These are phyloP conservation scores for Podospora bellae-mahoneyi DNA, from an alignment of 495 filamentous ascomycete species.

Conservation along the genomic window DNA sequence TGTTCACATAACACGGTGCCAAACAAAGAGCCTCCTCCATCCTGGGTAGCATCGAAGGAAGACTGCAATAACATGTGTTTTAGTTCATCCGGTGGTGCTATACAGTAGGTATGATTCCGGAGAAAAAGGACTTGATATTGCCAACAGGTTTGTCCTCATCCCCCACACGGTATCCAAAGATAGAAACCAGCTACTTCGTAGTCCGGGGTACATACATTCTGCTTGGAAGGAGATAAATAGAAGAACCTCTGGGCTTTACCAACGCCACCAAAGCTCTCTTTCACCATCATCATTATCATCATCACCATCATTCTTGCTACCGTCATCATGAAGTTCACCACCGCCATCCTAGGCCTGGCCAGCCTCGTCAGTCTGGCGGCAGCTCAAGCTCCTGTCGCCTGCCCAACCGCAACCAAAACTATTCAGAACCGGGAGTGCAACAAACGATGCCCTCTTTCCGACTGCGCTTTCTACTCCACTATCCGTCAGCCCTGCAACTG, in stretches of 20 bases:
- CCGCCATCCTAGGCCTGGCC: slow-evolving; percentile 25
- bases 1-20: neutral
- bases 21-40: neutral
- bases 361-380: slow-evolving; percentile 22
- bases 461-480: slow-evolving; percentile 29
- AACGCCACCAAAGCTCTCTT: neutral
- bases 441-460: slow-evolving; percentile 25
- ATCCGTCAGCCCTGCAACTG: slow-evolving; percentile 33
- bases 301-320: neutral
- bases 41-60: slow-evolving; percentile 11
- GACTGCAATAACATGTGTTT: slow-evolving; percentile 11
- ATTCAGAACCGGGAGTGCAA: slow-evolving; percentile 27
- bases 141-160: neutral
- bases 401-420: slow-evolving; percentile 32
- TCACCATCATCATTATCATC: neutral
- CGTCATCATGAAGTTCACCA: slow-evolving; percentile 25
- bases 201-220: neutral
- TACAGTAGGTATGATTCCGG: slow-evolving; percentile 19
- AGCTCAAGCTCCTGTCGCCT: slow-evolving; percentile 14
- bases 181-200: neutral
- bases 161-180: neutral
- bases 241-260: neutral
- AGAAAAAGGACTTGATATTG: neutral
- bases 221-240: neutral
- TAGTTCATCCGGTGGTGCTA: slow-evolving; percentile 20